These are phyloP conservation scores for Acer saccharum DNA, from an alignment of 345 rosid species.

Conservation along the genomic window DNA sequence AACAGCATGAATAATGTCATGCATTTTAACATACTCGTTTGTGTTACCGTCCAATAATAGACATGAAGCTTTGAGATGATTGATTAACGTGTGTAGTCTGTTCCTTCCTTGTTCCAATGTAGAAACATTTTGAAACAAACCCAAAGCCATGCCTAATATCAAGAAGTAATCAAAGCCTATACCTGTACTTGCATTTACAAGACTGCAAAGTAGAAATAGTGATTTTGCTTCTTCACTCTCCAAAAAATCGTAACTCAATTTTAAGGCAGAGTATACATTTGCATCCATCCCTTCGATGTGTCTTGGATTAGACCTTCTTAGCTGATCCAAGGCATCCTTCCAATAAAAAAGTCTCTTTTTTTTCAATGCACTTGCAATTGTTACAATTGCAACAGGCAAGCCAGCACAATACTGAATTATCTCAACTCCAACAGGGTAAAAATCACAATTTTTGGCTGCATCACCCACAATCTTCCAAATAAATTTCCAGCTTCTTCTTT, in stretches of 20 bases:
- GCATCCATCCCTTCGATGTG: neutral
- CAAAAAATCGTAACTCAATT: neutral
- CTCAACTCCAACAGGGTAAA: neutral
- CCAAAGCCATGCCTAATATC: constrained; percentile 17
- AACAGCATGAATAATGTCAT: constrained; percentile 21
- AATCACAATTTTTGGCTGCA: too few species aligned
- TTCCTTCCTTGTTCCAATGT: constrained; percentile 14
- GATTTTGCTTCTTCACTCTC: neutral
- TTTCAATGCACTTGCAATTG: constrained; percentile 21
- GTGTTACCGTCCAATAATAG: constrained; percentile 17
- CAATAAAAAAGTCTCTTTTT: neutral
- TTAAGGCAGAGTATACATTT: neutral
- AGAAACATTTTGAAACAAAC: constrained; percentile 10
- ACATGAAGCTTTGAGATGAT: constrained; percentile 23
- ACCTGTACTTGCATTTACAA: neutral
- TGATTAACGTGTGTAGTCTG: neutral
- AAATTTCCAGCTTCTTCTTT: constrained; percentile 13
- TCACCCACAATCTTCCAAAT: neutral
- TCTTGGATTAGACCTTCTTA: neutral
- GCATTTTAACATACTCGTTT: constrained; percentile 21
- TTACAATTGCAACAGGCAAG: constrained; percentile 21
- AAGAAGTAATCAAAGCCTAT: neutral
- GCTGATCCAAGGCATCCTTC: constrained; percentile 5
- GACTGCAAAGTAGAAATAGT: neutral
- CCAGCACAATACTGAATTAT: constrained; percentile 19